These are phyloP conservation scores for Cutaneotrichosporon arboriforme DNA, from an alignment of 1,284 basidiomycete genomes.

Conservation along the genomic window DNA sequence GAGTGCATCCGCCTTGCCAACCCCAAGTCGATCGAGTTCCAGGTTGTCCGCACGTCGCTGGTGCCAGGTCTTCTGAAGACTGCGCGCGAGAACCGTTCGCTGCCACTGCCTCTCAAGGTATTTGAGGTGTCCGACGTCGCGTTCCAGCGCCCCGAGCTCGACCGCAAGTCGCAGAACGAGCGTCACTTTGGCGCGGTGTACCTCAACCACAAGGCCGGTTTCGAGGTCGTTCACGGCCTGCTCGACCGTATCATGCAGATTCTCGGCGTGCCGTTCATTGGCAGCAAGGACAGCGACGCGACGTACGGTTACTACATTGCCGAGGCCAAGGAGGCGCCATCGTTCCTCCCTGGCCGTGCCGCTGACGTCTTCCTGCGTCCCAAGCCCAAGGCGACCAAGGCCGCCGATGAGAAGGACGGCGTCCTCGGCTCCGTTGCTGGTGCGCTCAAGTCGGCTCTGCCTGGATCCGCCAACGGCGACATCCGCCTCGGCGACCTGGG, in stretches of 20 bases:
- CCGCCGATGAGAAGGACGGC: conserved; percentile 17
- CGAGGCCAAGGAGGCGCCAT: conserved; percentile 75
- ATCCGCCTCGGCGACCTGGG: conserved; percentile 75
- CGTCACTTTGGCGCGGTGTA: conserved; percentile 84
- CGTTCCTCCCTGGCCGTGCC: conserved; percentile 91
- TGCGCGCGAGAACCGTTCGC: conserved; percentile 90
- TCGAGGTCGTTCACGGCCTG: conserved; percentile 93
- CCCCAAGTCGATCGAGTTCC: conserved; percentile 95
- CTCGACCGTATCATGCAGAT: conserved; percentile 92
- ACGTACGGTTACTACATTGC: conserved; percentile 85
- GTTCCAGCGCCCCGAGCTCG: conserved; percentile 70
- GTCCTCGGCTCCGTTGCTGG: conserved; percentile 44
- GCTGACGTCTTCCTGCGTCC: conserved; percentile 83
- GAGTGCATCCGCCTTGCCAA: conserved; percentile 88
- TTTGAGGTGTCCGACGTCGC: conserved; percentile 95
- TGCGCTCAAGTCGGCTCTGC: conserved; percentile 47
- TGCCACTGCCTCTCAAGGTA: conserved; percentile 83
- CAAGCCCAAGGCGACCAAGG: conserved; percentile 47
- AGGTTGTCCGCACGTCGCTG: conserved; percentile 92
- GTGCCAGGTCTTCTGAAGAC: conserved; percentile 95
- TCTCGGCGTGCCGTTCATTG: conserved; percentile 78
- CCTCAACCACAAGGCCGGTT: conserved; percentile 93
- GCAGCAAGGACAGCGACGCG: conserved; percentile 55
- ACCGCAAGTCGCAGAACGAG: conserved; percentile 81
- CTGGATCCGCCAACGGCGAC: conserved; percentile 50